A percentile compares a stretch with the other conserved stretches of the same genome.
Evolutionary conservation across 2,329 filamentous ascomycete genomes (phyloP).

Genomic region (Bisporella sp.): DNA sequence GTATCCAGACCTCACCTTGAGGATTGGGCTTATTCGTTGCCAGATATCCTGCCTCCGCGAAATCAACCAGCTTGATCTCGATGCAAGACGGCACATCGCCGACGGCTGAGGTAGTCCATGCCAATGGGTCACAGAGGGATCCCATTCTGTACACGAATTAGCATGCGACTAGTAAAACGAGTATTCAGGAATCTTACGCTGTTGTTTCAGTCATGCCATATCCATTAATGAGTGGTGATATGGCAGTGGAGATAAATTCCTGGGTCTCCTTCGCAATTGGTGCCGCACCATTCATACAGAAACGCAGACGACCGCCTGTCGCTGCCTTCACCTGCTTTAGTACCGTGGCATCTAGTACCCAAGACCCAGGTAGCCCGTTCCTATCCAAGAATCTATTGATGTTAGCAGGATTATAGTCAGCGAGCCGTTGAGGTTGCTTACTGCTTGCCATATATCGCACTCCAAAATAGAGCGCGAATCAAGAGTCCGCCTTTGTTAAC

Average conservation of each 20-base stretch:
- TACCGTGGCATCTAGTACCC: conserved; percentile 69
- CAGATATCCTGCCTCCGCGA: conserved; percentile 73
- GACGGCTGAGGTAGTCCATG: conserved; percentile 70
- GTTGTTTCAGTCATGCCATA: conserved; percentile 92
- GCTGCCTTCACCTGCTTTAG: conserved; percentile 86
- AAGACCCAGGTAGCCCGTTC: conserved; percentile 54
- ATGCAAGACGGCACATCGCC: conserved; percentile 70
- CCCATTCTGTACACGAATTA: conserved; percentile 82
- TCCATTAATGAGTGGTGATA: conserved; percentile 86
- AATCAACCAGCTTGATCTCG: conserved; percentile 85
- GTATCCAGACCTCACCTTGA: conserved; percentile 88
- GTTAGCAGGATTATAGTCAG: not conserved
- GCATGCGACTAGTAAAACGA: conserved; percentile 36
- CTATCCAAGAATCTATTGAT: conserved; percentile 41
- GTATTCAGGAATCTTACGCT: conserved; percentile 34
- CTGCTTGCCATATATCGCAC: conserved; percentile 46
- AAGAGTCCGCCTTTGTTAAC: conserved; percentile 63
- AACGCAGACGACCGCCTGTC: conserved; percentile 77
- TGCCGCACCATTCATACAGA: conserved; percentile 89
- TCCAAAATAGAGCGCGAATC: conserved; percentile 69
- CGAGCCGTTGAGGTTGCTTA: not conserved
- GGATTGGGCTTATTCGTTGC: conserved; percentile 55
- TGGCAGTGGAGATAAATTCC: conserved; percentile 79
- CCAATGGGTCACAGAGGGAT: conserved; percentile 68
- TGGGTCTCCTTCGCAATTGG: conserved; percentile 81